A percentile compares a stretch with the other conserved stretches of the same genome.
phyloP scores from a whole-genome alignment of 257 asterid genomes.

The Henckelia pumila region DNA sequence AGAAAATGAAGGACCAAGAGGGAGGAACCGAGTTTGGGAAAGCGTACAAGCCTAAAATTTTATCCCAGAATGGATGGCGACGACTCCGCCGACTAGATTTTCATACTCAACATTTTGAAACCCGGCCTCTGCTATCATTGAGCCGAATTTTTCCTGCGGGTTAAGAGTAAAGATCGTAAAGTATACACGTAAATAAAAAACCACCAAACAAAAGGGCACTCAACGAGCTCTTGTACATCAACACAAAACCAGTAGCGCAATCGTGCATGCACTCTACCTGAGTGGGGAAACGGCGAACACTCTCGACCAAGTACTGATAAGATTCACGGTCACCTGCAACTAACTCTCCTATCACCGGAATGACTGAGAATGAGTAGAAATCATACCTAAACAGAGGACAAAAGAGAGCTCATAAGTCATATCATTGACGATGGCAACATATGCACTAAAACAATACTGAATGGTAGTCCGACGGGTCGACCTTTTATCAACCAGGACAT shows the following conservation, averaged over 20 bases:
- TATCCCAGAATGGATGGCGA: slow-evolving; percentile 82
- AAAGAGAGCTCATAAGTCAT: slow-evolving; percentile 2
- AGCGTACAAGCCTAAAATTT: slow-evolving; percentile 45
- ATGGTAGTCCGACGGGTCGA: too few species aligned
- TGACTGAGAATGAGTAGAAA: slow-evolving; percentile 79
- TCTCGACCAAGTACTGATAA: slow-evolving; percentile 85
- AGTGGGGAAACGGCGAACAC: slow-evolving; percentile 78
- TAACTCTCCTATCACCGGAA: slow-evolving; percentile 76
- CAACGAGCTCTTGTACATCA: background rate
- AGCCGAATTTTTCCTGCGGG: slow-evolving; percentile 76
- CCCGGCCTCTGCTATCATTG: slow-evolving; percentile 86
- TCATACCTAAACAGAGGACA: slow-evolving; percentile 65
- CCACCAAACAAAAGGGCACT: background rate
- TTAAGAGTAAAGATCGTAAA: slow-evolving; percentile 3
- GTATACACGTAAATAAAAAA: background rate
- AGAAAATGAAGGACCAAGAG: background rate
- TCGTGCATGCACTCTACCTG: slow-evolving; percentile 63
- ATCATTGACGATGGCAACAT: background rate
- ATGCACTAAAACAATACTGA: background rate
- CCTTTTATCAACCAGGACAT: background rate
- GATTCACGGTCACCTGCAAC: slow-evolving; percentile 90
- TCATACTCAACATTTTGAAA: slow-evolving; percentile 92
- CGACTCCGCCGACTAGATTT: slow-evolving; percentile 94
- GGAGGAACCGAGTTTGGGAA: background rate
- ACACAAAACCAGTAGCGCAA: too few species aligned